Evolutionary conservation across 805 yeast species (phyloP).

Genomic region (Myxozyma vanderwaltii): DNA sequence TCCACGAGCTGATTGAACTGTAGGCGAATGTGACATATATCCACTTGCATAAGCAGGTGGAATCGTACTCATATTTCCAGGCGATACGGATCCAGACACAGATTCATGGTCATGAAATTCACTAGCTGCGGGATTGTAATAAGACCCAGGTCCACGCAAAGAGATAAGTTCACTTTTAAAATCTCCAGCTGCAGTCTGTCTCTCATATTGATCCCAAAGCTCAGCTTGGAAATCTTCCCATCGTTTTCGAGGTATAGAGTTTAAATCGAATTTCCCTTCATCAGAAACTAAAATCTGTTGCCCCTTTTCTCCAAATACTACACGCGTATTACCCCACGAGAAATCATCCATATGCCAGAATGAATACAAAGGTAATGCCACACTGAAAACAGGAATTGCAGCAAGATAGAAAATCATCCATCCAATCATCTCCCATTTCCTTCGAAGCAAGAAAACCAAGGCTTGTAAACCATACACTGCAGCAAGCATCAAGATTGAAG

Average conservation of each 20-base stretch:
- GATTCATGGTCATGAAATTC: conserved; percentile 9
- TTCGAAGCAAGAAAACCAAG: conserved; percentile 51
- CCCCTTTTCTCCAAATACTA: conserved; percentile 55
- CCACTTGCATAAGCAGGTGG: neutral
- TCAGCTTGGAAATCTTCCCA: conserved; percentile 64
- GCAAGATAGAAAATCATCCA: conserved; percentile 59
- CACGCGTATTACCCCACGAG: conserved; percentile 68
- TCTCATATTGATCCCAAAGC: conserved; percentile 42
- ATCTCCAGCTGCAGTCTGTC: conserved; percentile 22
- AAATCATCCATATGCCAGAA: conserved; percentile 70
- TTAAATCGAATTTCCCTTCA: conserved; percentile 59
- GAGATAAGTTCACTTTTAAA: conserved; percentile 20
- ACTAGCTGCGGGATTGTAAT: conserved; percentile 9
- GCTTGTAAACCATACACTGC: conserved; percentile 63
- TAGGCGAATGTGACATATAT: neutral
- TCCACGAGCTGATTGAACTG: conserved; percentile 1
- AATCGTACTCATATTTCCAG: conserved; percentile 1
- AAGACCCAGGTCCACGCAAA: conserved; percentile 11
- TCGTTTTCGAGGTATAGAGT: conserved; percentile 55
- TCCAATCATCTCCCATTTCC: conserved; percentile 52
- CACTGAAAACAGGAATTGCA: conserved; percentile 62
- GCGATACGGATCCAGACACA: conserved; percentile 11
- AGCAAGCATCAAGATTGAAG: conserved; percentile 58
- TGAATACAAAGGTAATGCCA: conserved; percentile 58
- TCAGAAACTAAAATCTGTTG: conserved; percentile 51